These are phyloP conservation scores for Fusarium sp. DNA, from an alignment of 2,329 filamentous ascomycete genomes.

Conservation along the genomic window DNA sequence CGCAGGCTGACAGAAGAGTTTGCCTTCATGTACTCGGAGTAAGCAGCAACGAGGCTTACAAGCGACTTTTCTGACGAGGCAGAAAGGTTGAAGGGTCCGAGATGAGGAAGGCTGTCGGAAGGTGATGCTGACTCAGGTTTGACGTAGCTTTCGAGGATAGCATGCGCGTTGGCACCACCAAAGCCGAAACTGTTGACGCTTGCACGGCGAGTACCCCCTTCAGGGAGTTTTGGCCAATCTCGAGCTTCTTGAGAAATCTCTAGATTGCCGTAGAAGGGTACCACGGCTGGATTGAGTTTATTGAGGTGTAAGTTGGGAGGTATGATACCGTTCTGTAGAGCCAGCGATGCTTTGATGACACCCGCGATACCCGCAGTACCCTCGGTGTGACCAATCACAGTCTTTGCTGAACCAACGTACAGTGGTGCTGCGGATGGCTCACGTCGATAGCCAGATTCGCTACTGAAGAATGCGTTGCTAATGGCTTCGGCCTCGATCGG, in stretches of 20 bases:
- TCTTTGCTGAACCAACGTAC: not conserved
- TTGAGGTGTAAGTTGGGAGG: not conserved
- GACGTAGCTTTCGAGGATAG: not conserved
- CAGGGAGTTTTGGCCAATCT: fast-evolving
- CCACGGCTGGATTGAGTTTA: not conserved
- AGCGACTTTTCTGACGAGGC: not conserved
- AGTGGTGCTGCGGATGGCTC: too few relatives aligned
- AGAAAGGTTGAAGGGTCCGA: slow-evolving; percentile 8
- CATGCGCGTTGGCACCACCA: slow-evolving; percentile 53
- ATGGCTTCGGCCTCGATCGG: not conserved
- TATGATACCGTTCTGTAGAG: not conserved
- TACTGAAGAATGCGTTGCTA: fast-evolving
- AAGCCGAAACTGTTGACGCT: slow-evolving; percentile 53
- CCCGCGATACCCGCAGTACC: not conserved
- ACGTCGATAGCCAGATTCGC: too few relatives aligned
- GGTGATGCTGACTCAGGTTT: too few relatives aligned
- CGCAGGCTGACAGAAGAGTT: fast-evolving
- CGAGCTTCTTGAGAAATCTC: not conserved
- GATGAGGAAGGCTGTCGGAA: not conserved
- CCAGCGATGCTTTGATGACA: not conserved
- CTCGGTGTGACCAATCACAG: not conserved
- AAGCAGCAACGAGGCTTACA: fast-evolving
- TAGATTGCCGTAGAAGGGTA: not conserved
- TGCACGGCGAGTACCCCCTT: slow-evolving; percentile 22
- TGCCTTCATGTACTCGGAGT: not conserved